These are phyloP conservation scores for Talaromyces wortmannii DNA, from an alignment of 495 filamentous ascomycete species.

Conservation along the genomic window DNA sequence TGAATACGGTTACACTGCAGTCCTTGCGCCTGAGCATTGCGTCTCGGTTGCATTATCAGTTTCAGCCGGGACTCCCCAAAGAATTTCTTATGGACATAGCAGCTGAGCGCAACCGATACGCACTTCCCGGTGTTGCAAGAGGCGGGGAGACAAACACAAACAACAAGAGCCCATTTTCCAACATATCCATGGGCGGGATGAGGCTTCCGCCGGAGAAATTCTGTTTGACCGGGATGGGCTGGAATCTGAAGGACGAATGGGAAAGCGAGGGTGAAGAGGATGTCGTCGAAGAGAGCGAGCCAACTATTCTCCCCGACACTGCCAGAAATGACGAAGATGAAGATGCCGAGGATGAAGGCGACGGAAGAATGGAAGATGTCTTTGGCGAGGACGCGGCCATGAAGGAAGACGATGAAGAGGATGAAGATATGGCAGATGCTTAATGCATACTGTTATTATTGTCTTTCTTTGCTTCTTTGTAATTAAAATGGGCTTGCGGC, in stretches of 20 bases:
- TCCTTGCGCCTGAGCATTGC: constrained; percentile 59
- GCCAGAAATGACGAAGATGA: constrained; percentile 30
- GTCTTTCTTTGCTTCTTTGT: background rate
- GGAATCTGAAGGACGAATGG: constrained; percentile 80
- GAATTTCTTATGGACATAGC: constrained; percentile 84
- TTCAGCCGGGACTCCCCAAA: constrained; percentile 62
- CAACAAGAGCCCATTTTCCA: constrained; percentile 16
- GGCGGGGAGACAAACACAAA: constrained; percentile 48
- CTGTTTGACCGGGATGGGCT: constrained; percentile 76
- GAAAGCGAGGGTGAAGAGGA: constrained; percentile 53
- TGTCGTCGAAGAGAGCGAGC: constrained; percentile 27
- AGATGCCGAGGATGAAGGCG: constrained; percentile 40
- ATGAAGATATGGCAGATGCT: constrained; percentile 45
- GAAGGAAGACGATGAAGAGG: constrained; percentile 34
- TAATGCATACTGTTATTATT: constrained; percentile 6
- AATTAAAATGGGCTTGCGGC: background rate
- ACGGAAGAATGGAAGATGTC: constrained; percentile 55
- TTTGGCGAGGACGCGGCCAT: constrained; percentile 45
- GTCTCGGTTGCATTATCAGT: constrained; percentile 57
- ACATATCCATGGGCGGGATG: constrained; percentile 54
- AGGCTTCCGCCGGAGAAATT: constrained; percentile 86
- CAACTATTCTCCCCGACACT: constrained; percentile 14
- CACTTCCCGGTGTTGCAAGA: constrained; percentile 66
- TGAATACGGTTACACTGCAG: constrained; percentile 44
- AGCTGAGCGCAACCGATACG: constrained; percentile 72